These are phyloP conservation scores for Fusarium scirpi DNA, from an alignment of 2,329 filamentous ascomycete genomes.

Conservation along the genomic window DNA sequence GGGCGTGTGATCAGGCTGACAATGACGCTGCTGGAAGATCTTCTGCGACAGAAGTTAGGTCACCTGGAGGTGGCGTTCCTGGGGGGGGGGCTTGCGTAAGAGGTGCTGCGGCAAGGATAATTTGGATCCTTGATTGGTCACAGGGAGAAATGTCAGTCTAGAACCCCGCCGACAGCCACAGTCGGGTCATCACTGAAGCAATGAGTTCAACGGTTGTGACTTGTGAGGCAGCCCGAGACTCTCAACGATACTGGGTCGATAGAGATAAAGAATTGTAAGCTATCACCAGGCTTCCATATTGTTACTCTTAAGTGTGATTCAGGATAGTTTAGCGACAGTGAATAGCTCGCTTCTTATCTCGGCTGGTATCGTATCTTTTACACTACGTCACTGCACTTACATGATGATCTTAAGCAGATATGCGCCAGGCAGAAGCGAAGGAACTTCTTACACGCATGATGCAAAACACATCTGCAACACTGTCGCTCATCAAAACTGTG, in stretches of 20 bases:
- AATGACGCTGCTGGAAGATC: slow-evolving; percentile 39
- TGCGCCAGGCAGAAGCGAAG: slow-evolving; percentile 14
- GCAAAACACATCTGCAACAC: not conserved
- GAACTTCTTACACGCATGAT: slow-evolving; percentile 1
- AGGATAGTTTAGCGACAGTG: not conserved
- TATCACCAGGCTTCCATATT: not conserved
- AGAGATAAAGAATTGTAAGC: not conserved
- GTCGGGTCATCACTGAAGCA: slow-evolving; percentile 30
- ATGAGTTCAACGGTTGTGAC: slow-evolving; percentile 3
- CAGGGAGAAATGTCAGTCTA: slow-evolving; percentile 9
- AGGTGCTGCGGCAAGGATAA: not conserved
- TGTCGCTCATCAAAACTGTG: not conserved
- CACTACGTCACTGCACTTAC: slow-evolving; percentile 31
- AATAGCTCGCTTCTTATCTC: not conserved
- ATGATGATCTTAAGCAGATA: not conserved
- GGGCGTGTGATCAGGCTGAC: slow-evolving; percentile 27
- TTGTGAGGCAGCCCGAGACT: slow-evolving; percentile 21
- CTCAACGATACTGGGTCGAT: not conserved
- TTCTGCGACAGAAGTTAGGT: slow-evolving; percentile 25
- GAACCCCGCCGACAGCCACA: slow-evolving; percentile 29
- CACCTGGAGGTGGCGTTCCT: slow-evolving; percentile 38
- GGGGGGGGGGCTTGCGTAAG: slow-evolving; percentile 45
- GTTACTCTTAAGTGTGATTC: not conserved
- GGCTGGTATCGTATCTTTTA: not conserved
- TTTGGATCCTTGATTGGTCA: slow-evolving; percentile 17